Evolutionary conservation across 768 basidiomycete species (phyloP).

Genomic region (Ephemerocybe angulata): DNA sequence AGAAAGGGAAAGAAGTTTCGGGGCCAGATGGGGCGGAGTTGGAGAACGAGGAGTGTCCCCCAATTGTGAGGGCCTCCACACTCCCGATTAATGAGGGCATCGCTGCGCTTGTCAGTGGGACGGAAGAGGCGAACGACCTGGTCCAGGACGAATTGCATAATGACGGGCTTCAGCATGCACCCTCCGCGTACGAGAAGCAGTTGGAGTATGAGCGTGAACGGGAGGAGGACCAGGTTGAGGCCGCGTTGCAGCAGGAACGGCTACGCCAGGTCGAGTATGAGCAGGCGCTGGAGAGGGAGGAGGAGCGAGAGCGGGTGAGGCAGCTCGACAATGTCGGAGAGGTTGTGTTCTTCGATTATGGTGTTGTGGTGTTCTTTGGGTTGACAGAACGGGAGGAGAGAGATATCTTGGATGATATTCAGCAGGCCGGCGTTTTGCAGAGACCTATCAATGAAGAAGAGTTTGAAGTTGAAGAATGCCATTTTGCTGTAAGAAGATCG

Average conservation of each 20-base stretch:
- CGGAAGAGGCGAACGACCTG: neutral
- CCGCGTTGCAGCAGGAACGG: neutral
- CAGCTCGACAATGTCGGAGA: slow-evolving; percentile 56
- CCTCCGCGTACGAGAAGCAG: slow-evolving; percentile 5
- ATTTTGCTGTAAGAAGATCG: slow-evolving; percentile 80
- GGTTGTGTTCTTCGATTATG: slow-evolving; percentile 80
- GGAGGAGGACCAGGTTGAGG: neutral
- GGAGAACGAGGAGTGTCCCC: neutral
- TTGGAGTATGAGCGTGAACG: slow-evolving; percentile 5
- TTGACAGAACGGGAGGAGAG: slow-evolving; percentile 75
- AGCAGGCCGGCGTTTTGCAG: slow-evolving; percentile 65
- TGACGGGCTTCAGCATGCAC: neutral
- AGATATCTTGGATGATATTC: slow-evolving; percentile 80
- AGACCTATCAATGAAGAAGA: slow-evolving; percentile 58
- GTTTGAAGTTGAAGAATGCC: slow-evolving; percentile 94
- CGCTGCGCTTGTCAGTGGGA: neutral
- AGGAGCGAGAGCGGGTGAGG: slow-evolving; percentile 20
- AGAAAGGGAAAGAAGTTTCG: neutral
- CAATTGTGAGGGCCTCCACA: neutral
- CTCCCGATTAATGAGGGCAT: neutral
- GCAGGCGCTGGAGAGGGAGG: slow-evolving; percentile 14
- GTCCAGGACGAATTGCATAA: neutral
- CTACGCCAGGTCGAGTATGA: slow-evolving; percentile 6
- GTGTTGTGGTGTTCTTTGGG: slow-evolving; percentile 91
- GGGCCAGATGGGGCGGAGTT: neutral